Evolutionary conservation across 306 rosid genomes (phyloP).

Genomic region (Prunus mume): DNA sequence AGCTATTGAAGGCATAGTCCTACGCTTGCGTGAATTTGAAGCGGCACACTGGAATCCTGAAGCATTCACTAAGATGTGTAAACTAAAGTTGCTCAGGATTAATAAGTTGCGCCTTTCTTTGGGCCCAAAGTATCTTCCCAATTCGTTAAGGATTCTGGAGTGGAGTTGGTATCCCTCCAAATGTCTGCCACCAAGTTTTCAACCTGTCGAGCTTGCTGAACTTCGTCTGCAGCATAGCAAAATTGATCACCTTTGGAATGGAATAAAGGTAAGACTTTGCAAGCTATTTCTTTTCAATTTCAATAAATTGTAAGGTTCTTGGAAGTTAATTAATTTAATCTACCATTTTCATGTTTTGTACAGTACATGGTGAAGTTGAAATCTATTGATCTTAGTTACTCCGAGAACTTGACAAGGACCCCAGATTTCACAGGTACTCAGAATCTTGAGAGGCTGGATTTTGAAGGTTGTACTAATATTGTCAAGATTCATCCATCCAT

Average conservation of each 20-base stretch:
- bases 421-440: slow-evolving; percentile 13
- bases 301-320: background rate
- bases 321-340: background rate
- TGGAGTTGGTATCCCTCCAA: too few relatives aligned
- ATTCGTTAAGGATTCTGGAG: too few relatives aligned
- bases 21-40: too few relatives aligned
- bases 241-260: slow-evolving; percentile 10
- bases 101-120: too few relatives aligned
- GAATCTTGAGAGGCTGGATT: slow-evolving; percentile 3
- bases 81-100: too few relatives aligned
- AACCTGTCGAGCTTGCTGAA: background rate
- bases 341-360: background rate
- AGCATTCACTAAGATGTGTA: too few relatives aligned
- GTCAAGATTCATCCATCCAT: slow-evolving; percentile 17
- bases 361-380: slow-evolving; percentile 10
- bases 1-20: too few relatives aligned
- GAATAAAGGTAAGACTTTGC: background rate
- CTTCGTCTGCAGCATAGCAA: slow-evolving; percentile 11
- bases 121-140: too few relatives aligned
- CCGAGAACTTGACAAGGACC: background rate
- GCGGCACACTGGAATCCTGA: too few relatives aligned
- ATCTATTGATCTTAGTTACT: slow-evolving; percentile 6
- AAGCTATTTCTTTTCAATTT: too few relatives aligned
- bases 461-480: slow-evolving; percentile 9
- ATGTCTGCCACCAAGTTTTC: background rate